Base-by-base conservation (phyloP, 768 basidiomycete genomes). In the Mycena rosella region DNA sequence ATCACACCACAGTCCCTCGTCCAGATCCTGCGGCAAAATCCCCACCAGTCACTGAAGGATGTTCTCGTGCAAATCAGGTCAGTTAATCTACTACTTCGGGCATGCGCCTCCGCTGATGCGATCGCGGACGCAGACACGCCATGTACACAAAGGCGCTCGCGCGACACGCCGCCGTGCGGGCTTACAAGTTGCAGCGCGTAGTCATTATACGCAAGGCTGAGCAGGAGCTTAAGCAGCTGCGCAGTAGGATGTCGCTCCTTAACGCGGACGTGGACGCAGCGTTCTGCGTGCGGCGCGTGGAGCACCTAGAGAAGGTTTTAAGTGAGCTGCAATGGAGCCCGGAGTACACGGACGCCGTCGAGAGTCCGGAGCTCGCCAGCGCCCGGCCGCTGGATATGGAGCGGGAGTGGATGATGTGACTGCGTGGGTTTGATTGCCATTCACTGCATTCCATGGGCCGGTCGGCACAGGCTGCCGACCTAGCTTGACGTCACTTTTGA, bases 321-420 rank as follows among this genome's bases (percentile, higher is more conserved):
- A 40, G 27, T 26, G 38, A 60, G 26, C 13, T 20, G 17, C 17
- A 24, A 26, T 9, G 24, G 26, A 40, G 48, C 48, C 34, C 6
- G 8, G 36, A 6, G 17, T 52, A 3, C 30, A 65, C 40, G 56
- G 36, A 65, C 15, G 36, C 10, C n/a, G 7, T 65, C 48, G 38
- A 53, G 64, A 42, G 27, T 49, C 57, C 64, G n/a, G 56, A 65
- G 49, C 64, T 65, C 26, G 29, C 64, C 15, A 65, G 64, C 24
- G n/a, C 38, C 8, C 38, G 57, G 34, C 64, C 64, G 17, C 32
- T 53, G 5, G 64, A 65, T 20, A 65, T 65, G 64, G 38, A 40
- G 38, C 38, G 38, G n/a, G n/a, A n/a, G n/a, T n/a, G n/a, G n/a
- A n/a, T n/a, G n/a, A n/a, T n/a, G n/a, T n/a, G n/a, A n/a, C n/a